Base-by-base conservation (phyloP, 2,329 filamentous ascomycete species). In the Aspergillus sp. region DNA sequence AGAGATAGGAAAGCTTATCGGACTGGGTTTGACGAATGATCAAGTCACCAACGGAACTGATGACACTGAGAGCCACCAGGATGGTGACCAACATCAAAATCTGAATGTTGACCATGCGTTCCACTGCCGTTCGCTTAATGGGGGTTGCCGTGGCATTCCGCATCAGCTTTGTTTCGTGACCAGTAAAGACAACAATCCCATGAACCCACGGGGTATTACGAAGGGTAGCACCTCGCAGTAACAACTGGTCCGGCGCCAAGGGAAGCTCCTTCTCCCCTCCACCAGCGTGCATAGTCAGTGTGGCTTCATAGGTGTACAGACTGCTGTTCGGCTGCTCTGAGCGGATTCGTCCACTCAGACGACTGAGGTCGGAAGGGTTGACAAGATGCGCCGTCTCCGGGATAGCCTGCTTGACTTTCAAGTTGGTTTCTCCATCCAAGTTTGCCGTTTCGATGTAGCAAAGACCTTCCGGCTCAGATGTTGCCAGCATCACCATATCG, bases 401-500 rank as follows among this genome's bases (percentile, higher is more conserved):
- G 46, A 96, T 84, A 2, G 84, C 91, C 73, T 98, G 93, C 73
- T 98, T 98, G 73, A 98, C 95, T 73, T 98, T 98, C 58, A 98
- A 74, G 65, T 98, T 98, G 17, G 93, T 98, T 71, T 98, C 93
- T 58, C 93, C 93, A 61, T 98, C 93, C 49, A 98, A 76, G 65
- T 98, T 98, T 20, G 93, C 91, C 2, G 93, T 98, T 72, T 98
- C 93, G 63, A 98, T 97, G 67, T 98, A 98, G 71, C 93, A 98
- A 48, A 98, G 74, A 60, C 93, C 93, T 73, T 98, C 93, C 1
- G 93, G 94, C 66, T 98, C 94, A 5, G 93, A 97, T 62, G 89
- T 95, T 7, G 93, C 90, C 48, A 98, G 75, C 22, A 98, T 77
- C 4, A 97, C 89, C 55, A 98, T 70, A 69, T 98, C 93, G 33